These are phyloP conservation scores for Yarrowia yakushimensis DNA, from an alignment of 805 yeast species.

Conservation along the genomic window DNA sequence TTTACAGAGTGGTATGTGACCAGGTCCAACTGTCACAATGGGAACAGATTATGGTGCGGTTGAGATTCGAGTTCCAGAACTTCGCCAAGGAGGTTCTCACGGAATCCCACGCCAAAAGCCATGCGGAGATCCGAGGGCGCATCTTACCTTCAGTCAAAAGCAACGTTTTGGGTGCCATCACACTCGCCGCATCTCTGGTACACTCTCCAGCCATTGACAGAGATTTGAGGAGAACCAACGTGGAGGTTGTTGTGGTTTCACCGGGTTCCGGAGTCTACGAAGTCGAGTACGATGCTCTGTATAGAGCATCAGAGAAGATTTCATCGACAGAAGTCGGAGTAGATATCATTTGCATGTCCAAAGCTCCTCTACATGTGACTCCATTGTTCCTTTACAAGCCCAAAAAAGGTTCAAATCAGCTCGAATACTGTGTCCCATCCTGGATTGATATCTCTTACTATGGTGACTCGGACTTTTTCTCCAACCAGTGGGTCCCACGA, in stretches of 20 bases:
- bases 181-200: constrained; percentile 72
- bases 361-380: constrained; percentile 88
- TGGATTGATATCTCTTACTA: constrained; percentile 96
- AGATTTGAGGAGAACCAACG: constrained; percentile 84
- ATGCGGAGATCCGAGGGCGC: constrained; percentile 53
- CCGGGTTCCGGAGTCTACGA: constrained; percentile 95
- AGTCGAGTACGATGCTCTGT: constrained; percentile 74
- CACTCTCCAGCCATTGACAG: constrained; percentile 77
- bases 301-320: constrained; percentile 71
- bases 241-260: constrained; percentile 80
- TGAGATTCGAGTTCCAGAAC: constrained; percentile 78
- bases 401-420: constrained; percentile 28
- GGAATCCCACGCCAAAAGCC: constrained; percentile 38
- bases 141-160: constrained; percentile 87
- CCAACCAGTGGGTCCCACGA: constrained; percentile 76
- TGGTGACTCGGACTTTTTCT: constrained; percentile 51
- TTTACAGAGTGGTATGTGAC: constrained; percentile 90
- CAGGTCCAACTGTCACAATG: constrained; percentile 85
- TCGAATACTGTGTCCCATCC: constrained; percentile 73
- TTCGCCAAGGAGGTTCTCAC: constrained; percentile 72
- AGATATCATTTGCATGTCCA: constrained; percentile 82
- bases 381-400: constrained; percentile 69
- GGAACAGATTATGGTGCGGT: constrained; percentile 86
- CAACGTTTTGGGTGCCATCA: constrained; percentile 80
- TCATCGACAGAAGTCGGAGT: constrained; percentile 78